These are phyloP conservation scores for Hyaloscypha variabilis DNA, from an alignment of 495 filamentous ascomycete species.

Conservation along the genomic window DNA sequence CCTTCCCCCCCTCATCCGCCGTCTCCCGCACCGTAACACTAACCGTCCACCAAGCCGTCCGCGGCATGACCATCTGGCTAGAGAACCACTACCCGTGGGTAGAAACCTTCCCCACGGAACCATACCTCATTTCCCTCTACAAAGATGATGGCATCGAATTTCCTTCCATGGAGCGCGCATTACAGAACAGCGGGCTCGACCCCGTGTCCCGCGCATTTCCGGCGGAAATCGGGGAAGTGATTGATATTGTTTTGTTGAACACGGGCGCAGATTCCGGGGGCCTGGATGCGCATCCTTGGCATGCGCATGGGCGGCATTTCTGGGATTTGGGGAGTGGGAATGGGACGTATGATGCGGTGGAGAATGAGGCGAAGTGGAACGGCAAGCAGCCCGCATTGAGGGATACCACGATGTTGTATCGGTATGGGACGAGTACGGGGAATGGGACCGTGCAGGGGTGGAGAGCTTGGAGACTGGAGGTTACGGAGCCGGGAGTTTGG, in stretches of 20 bases:
- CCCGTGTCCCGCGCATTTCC: constrained; percentile 51
- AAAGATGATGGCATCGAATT: constrained; percentile 39
- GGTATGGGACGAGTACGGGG: constrained; percentile 40
- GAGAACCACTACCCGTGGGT: constrained; percentile 54
- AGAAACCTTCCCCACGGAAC: constrained; percentile 41
- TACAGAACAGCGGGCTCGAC: constrained; percentile 55
- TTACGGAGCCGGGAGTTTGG: constrained; percentile 59
- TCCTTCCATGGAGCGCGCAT: constrained; percentile 45
- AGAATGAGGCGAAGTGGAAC: constrained; percentile 50
- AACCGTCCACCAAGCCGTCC: constrained; percentile 45
- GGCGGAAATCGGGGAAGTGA: constrained; percentile 57
- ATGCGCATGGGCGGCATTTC: constrained; percentile 59
- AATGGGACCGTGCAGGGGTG: constrained; percentile 51
- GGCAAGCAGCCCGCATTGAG: constrained; percentile 44
- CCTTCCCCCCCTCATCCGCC: constrained; percentile 50
- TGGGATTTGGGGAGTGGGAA: constrained; percentile 62
- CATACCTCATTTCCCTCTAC: constrained; percentile 62
- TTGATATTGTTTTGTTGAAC: constrained; percentile 64
- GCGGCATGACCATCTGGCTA: constrained; percentile 41
- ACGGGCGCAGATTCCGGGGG: constrained; percentile 45
- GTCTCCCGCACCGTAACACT: constrained; percentile 57
- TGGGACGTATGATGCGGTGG: constrained; percentile 54
- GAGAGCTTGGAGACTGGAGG: constrained; percentile 59
- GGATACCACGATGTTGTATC: constrained; percentile 59
- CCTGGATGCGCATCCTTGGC: constrained; percentile 63